These are phyloP conservation scores for Wickerhamomyces strasburgensis DNA, from an alignment of 805 yeast genomes.

Conservation along the genomic window DNA sequence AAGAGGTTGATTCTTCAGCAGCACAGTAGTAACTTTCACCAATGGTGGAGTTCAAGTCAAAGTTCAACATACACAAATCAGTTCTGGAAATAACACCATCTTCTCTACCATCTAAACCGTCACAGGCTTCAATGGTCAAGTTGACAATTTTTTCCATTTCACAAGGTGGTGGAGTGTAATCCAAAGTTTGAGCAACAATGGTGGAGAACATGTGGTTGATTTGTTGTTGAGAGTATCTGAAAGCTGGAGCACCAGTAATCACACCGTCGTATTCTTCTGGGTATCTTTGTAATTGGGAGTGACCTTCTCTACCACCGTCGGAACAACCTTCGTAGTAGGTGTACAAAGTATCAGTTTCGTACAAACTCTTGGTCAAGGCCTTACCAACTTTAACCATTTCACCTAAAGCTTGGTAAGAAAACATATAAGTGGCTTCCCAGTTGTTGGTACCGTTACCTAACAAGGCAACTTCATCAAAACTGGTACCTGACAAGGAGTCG, in stretches of 20 bases:
- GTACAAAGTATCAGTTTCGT: constrained; percentile 2
- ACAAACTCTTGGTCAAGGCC: constrained; percentile 1
- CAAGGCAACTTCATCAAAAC: constrained; percentile 1
- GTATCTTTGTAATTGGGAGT: constrained; percentile 3
- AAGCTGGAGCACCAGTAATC: constrained; percentile 4
- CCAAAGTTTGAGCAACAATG: background rate
- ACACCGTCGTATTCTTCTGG: constrained; percentile 4
- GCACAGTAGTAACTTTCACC: constrained; percentile 2
- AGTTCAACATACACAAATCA: constrained; percentile 1
- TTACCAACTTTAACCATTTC: constrained; percentile 2
- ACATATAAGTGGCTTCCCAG: constrained; percentile 4
- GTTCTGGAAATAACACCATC: constrained; percentile 3
- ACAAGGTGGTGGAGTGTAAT: constrained; percentile 1
- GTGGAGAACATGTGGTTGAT: constrained; percentile 1
- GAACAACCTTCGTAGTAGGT: constrained; percentile 4
- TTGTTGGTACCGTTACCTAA: constrained; percentile 1
- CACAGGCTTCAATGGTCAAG: constrained; percentile 4
- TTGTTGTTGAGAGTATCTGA: constrained; percentile 2
- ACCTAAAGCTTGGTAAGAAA: constrained; percentile 2
- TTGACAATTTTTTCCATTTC: constrained; percentile 3
- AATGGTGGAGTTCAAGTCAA: background rate
- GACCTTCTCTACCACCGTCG: constrained; percentile 4
- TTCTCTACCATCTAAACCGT: constrained; percentile 1
- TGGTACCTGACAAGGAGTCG: constrained; percentile 1
- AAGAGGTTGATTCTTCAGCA: constrained; percentile 1